These are phyloP conservation scores for Tricholoma bakamatsutake DNA, from an alignment of 768 basidiomycete genomes.

Conservation along the genomic window DNA sequence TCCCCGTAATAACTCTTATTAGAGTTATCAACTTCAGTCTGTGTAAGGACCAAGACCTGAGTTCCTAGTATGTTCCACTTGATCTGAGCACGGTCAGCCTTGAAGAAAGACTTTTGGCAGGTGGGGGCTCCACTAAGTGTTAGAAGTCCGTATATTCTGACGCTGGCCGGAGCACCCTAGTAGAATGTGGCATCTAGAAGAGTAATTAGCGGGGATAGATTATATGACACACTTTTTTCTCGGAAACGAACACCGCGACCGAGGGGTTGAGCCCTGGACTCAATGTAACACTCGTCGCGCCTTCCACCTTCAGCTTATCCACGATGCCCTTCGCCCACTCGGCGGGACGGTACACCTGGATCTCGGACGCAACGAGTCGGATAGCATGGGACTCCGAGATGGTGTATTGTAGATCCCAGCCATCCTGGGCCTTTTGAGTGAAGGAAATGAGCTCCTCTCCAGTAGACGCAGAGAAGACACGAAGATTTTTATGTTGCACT, in stretches of 20 bases:
- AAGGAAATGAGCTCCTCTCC: slow-evolving; percentile 86
- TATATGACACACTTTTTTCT: slow-evolving; percentile 69
- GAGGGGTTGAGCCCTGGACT: slow-evolving; percentile 84
- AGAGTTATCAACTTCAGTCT: slow-evolving; percentile 94
- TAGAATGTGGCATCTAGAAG: not conserved
- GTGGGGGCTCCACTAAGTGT: slow-evolving; percentile 57
- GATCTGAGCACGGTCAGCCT: slow-evolving; percentile 87
- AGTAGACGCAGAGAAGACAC: slow-evolving; percentile 80
- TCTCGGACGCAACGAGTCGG: slow-evolving; percentile 71
- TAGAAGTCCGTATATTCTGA: slow-evolving; percentile 77
- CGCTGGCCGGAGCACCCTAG: slow-evolving; percentile 81
- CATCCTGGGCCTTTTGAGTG: slow-evolving; percentile 85
- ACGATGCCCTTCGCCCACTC: slow-evolving; percentile 76
- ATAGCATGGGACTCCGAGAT: slow-evolving; percentile 84
- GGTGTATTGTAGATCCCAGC: slow-evolving; percentile 90
- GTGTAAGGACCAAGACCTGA: slow-evolving; percentile 84
- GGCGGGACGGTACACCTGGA: slow-evolving; percentile 78
- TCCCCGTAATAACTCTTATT: slow-evolving; percentile 99
- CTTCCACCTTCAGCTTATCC: slow-evolving; percentile 80
- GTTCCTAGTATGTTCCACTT: slow-evolving; percentile 98
- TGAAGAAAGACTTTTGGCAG: slow-evolving; percentile 90
- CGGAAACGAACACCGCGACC: slow-evolving; percentile 87
- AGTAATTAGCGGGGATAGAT: not conserved
- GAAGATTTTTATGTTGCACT: slow-evolving; percentile 88
- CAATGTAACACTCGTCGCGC: slow-evolving; percentile 67